Base-by-base conservation (phyloP, 129 eudicot species). In the Tagetes erecta region DNA sequence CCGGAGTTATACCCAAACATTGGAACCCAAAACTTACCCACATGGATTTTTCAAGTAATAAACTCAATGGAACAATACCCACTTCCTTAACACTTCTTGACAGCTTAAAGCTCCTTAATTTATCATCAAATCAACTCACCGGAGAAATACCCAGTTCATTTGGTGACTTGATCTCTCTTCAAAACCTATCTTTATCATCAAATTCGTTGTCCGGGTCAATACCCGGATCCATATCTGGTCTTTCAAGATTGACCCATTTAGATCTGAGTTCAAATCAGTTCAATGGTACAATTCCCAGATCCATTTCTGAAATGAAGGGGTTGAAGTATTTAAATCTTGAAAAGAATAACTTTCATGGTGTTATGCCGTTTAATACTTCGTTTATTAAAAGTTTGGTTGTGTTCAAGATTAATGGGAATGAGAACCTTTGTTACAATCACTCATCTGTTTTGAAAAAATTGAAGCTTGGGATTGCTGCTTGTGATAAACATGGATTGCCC, bases 401-500 rank as follows among this genome's bases (percentile, higher is more conserved):
- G 71, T 90, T 93, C 58, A 93, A 84, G 83, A 82, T 93, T 33
- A 84, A 83, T 6, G 95, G 83, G 10, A 93, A 93, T 67, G 77
- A 64, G 8, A 82, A 88, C 78, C 81, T 93, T 20, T 93, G 98
- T 76, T 93, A 93, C 51, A 90, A 93, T 67, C 87, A 78, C 30
- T 57, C 95, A 11, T 67, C 64, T 13, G 51, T 93, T 68, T 80
- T 86, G 5, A 50, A 70, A 5, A 87, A 90, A 50, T 27, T 93
- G 34, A 86, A 84, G 83, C 89, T 93, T 50, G 98, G 97, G 59
- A 90, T 93, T 81, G 84, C 97, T 56, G 79, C 84, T 42, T 93
- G 98, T 80, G 98, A 93, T 76, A 90, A 84, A 80, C 88, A 90
- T 67, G 98, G 98, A 33, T 36, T 86, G 81, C 97, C 98, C 1